Conservation (phyloP, 805 yeast genomes). For the Wickerhamiella galacta region DNA sequence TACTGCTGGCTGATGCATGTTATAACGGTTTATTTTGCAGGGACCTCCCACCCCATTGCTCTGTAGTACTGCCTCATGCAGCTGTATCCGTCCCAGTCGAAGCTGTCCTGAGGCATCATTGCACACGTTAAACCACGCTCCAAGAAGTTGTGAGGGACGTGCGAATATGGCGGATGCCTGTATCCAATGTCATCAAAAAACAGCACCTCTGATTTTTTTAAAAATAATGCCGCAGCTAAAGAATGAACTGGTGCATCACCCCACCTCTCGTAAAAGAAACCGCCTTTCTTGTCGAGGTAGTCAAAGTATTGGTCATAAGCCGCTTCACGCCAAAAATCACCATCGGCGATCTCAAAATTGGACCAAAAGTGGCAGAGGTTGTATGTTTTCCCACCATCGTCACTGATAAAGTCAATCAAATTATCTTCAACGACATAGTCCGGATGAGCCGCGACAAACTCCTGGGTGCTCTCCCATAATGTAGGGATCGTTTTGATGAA, state of each 20-base stretch:
- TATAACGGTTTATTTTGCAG: no score
- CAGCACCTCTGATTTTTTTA: constrained; percentile 53
- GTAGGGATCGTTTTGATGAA: constrained; percentile 41
- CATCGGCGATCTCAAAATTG: constrained; percentile 63
- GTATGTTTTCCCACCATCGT: constrained; percentile 47
- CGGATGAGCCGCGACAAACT: constrained; percentile 30
- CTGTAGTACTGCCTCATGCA: constrained; percentile 20
- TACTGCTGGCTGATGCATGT: no score
- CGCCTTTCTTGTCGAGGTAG: constrained; percentile 60
- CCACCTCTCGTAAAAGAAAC: constrained; percentile 86
- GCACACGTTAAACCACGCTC: constrained; percentile 36
- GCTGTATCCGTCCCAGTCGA: constrained; percentile 23
- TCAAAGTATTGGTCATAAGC: constrained; percentile 58
- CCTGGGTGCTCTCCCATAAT: constrained; percentile 38
- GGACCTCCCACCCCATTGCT: neutral
- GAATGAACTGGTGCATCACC: constrained; percentile 91
- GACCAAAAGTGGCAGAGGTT: constrained; percentile 87
- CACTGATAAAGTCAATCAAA: constrained; percentile 42
- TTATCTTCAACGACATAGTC: constrained; percentile 38
- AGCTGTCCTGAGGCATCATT: constrained; percentile 24
- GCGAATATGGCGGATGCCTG: constrained; percentile 61
- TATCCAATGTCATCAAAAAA: constrained; percentile 76
- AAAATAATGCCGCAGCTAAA: constrained; percentile 63
- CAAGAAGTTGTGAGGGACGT: constrained; percentile 52
- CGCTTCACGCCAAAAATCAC: constrained; percentile 55